Evolutionary conservation across 306 rosid genomes (phyloP).

Genomic region (Vigna hirtella): DNA sequence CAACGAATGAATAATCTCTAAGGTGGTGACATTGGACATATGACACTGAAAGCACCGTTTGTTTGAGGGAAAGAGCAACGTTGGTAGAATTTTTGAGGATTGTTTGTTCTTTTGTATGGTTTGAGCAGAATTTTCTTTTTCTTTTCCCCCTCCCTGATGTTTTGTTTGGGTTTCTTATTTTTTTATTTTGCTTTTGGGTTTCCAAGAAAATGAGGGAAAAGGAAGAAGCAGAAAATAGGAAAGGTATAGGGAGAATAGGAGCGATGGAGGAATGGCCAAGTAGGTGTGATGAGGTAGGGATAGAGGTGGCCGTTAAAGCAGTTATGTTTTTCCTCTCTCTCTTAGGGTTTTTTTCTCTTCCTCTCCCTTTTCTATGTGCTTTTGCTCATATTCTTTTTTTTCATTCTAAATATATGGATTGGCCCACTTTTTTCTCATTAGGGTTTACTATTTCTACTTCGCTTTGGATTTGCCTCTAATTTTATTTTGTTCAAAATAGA

Average conservation of each 20-base stretch:
- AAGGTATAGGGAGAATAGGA: neutral
- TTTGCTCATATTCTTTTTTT: neutral
- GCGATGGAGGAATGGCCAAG: constrained; percentile 41
- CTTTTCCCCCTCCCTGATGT: neutral
- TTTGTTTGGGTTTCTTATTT: neutral
- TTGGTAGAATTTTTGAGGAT: neutral
- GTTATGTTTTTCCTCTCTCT: constrained; percentile 34
- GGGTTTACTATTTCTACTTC: neutral
- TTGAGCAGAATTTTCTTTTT: constrained; percentile 25
- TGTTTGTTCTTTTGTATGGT: neutral
- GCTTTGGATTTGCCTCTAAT: neutral
- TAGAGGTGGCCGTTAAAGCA: constrained; percentile 50
- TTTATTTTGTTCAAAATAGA: neutral
- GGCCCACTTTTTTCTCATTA: neutral
- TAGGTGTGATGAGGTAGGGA: constrained; percentile 47
- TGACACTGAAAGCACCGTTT: too few species aligned
- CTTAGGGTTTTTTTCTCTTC: neutral
- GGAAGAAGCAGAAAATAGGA: constrained; percentile 30
- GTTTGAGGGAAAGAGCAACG: neutral
- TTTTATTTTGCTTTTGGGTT: neutral
- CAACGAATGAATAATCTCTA: neutral
- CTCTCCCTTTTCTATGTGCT: neutral
- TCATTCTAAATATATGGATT: neutral
- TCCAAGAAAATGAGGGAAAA: constrained; percentile 38
- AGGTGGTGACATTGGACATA: constrained; percentile 17